A percentile compares a stretch with the other conserved stretches of the same genome.
Evolutionary conservation across 495 filamentous ascomycete genomes (phyloP).

Genomic region (Tetracladium setigerum): DNA sequence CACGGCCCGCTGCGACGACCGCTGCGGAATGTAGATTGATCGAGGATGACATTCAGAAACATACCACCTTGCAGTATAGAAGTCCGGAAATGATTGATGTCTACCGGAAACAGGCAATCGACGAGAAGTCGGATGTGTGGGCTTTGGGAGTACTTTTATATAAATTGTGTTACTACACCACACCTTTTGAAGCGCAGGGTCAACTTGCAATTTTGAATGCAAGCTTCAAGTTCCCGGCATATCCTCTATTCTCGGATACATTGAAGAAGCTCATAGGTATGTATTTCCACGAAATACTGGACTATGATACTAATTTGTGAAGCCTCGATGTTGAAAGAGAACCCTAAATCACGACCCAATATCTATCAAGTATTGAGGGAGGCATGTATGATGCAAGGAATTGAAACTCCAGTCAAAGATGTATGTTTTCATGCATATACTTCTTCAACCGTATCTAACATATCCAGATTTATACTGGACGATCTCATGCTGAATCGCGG

Average conservation of each 20-base stretch:
- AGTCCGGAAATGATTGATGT: constrained; percentile 99
- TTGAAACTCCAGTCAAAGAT: constrained; percentile 85
- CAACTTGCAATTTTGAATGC: constrained; percentile 98
- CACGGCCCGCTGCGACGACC: constrained; percentile 75
- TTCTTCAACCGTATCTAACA: constrained; percentile 15
- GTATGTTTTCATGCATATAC: constrained; percentile 41
- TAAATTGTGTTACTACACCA: constrained; percentile 99
- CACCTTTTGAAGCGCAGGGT: constrained; percentile 94
- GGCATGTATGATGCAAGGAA: constrained; percentile 80
- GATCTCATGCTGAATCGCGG: constrained; percentile 42
- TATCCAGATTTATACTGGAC: constrained; percentile 71
- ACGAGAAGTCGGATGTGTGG: constrained; percentile 99
- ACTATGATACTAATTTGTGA: constrained; percentile 28
- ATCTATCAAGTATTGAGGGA: constrained; percentile 89
- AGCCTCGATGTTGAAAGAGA: constrained; percentile 89
- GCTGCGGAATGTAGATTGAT: constrained; percentile 81
- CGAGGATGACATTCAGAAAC: constrained; percentile 94
- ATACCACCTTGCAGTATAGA: constrained; percentile 94
- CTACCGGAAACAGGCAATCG: constrained; percentile 90
- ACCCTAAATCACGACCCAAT: constrained; percentile 74
- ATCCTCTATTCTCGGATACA: constrained; percentile 83
- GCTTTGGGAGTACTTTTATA: constrained; percentile 91
- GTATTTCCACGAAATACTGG: constrained; percentile 17
- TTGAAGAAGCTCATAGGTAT: constrained; percentile 87
- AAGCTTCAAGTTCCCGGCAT: constrained; percentile 82